Base-by-base conservation (phyloP, 441 rosid genomes). In the Brassica hybrid region DNA sequence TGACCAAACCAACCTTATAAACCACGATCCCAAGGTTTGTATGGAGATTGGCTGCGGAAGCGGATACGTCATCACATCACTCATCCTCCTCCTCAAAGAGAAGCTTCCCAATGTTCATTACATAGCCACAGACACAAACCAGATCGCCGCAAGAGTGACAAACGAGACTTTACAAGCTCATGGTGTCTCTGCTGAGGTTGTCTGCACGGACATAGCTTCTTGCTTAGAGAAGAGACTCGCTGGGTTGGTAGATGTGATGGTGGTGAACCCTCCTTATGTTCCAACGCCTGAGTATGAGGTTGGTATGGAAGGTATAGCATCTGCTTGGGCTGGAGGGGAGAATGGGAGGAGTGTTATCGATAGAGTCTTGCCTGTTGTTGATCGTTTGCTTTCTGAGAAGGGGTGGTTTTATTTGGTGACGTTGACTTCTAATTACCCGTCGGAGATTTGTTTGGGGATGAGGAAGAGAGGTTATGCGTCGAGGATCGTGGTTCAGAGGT, bases 251-350 rank as follows among this genome's bases (percentile, higher is more conserved):
- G 99, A 96, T 66, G 90, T 96, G 62, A 83, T 96, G 70, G 94
- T 92, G 56, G 97, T 96, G 79, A 96, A 96, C 78, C 98, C 98
- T 7, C 99, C 99, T 48, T 96, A 94, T 59, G 98, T 94, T 41
- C 97, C 98, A 3, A 96, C 98, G 1, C 99, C 97, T 0, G 97
- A 94, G 43, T 85, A 88, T 62, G 99, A 96, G 82, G 98, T 92
- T 65, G 97, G 98, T 12, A 45, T 75, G 73, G 86, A 83, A 72
- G 99, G 98, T 57, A 96, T 96, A 67, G 83, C 96, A 4, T 85
- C 97, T 48, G 86, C 99, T 72, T 96, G 98, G 99, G 99, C 99
- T 34, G 98, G 99, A 76, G 99, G 97, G 12, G 89, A 88, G 74
- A 89, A 96, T 71, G 98, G 99, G 17, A 84, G 99, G 60, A 74